Percentiles rank a stretch among this genome's conserved stretches.
Conservation (phyloP, 2,329 filamentous ascomycete genomes). For the Neoscytalidium dimidiatum region DNA sequence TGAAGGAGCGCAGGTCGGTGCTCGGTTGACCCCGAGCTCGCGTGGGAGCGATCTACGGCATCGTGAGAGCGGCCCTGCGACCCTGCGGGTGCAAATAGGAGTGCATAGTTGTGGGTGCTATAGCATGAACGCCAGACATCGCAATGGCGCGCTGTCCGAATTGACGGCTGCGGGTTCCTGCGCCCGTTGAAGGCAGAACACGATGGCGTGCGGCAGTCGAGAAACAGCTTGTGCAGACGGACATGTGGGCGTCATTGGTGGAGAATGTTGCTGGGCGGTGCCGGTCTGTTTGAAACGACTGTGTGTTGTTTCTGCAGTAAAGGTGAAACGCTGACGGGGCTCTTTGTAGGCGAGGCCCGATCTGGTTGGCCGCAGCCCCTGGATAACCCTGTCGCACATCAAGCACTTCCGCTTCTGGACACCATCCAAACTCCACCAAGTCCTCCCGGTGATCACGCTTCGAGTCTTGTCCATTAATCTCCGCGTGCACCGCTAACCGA, state of each 20-base stretch:
- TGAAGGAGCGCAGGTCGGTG: neutral
- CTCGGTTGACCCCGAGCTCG: neutral
- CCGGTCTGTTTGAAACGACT: constrained; percentile 10
- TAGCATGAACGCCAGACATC: neutral
- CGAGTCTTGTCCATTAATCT: neutral
- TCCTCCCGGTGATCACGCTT: neutral
- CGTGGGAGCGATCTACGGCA: no score
- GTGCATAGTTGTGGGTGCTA: neutral
- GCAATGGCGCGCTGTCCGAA: neutral
- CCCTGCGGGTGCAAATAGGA: neutral
- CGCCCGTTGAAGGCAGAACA: neutral
- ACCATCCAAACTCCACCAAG: neutral
- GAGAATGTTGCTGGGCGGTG: neutral
- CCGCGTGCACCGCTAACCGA: constrained; percentile 16
- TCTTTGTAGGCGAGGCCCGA: neutral
- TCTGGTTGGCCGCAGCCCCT: neutral
- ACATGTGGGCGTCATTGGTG: constrained; percentile 3
- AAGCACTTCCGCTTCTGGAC: constrained; percentile 9
- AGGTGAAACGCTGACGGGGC: constrained; percentile 13
- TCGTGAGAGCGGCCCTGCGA: neutral
- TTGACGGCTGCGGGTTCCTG: neutral
- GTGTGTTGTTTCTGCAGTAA: constrained; percentile 11
- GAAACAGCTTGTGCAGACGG: neutral
- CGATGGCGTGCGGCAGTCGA: neutral
- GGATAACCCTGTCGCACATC: constrained; percentile 7